phyloP scores from a whole-genome alignment of 148 eudicot species.

The Camellia lanceoleosa region DNA sequence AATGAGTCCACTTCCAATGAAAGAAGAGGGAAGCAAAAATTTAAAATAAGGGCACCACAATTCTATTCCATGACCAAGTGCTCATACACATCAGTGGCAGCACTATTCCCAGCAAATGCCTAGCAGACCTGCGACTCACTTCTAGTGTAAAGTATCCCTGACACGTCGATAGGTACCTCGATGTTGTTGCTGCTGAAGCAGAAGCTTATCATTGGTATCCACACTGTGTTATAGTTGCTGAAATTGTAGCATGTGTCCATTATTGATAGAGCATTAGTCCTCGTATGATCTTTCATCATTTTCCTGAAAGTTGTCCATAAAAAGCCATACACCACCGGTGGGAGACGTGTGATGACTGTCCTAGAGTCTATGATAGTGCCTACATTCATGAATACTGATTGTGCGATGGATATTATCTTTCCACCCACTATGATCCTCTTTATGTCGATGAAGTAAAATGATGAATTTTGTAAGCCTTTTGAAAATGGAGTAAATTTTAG shows the following conservation, averaged over 20 bases:
- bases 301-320: not conserved
- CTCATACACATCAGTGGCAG: too few relatives aligned
- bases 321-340: not conserved
- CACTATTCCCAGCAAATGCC: not conserved
- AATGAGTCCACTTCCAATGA: too few relatives aligned
- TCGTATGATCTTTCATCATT: not conserved
- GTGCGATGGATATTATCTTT: not conserved
- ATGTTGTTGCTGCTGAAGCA: too few relatives aligned
- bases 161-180: not conserved
- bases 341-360: not conserved
- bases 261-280: not conserved
- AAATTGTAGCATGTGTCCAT: too few relatives aligned
- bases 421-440: not conserved
- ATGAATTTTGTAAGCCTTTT: not conserved
- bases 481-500: conserved; percentile 42
- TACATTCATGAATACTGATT: not conserved
- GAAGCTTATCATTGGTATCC: too few relatives aligned
- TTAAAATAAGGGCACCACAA: too few relatives aligned
- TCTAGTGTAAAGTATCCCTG: not conserved
- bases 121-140: not conserved
- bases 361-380: not conserved
- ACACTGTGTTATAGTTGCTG: too few relatives aligned
- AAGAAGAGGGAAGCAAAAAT: too few relatives aligned
- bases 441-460: not conserved
- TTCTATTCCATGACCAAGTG: too few relatives aligned